A percentile compares a stretch with the other conserved stretches of the same genome.
Evolutionary conservation across 1,139 yeast species (phyloP).

Genomic region (Magnusiomyces sp.): DNA sequence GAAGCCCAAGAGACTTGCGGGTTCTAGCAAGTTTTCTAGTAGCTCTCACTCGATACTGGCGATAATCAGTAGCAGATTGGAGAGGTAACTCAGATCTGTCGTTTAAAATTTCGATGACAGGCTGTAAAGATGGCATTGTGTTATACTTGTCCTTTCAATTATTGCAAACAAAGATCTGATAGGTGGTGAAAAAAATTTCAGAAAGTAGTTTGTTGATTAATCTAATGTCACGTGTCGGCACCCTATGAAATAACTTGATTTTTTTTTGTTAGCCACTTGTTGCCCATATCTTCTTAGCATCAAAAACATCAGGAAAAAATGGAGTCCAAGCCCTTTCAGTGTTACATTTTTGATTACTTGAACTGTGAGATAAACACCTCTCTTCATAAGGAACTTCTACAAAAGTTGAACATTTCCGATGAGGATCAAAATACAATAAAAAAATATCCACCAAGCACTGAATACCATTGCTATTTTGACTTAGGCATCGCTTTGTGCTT

Average conservation of each 20-base stretch:
- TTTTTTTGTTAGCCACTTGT: no score
- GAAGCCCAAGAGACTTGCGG: constrained; percentile 49
- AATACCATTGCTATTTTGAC: constrained; percentile 21
- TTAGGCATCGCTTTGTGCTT: constrained; percentile 21
- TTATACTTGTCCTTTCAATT: constrained; percentile 6
- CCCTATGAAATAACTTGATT: neutral
- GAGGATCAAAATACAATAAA: neutral
- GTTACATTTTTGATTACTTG: neutral
- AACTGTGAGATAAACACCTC: neutral
- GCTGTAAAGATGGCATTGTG: no score
- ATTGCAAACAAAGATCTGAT: neutral
- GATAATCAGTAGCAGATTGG: constrained; percentile 35
- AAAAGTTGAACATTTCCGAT: neutral
- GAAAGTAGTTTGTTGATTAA: no score
- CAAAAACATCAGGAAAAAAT: neutral
- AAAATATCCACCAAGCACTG: constrained; percentile 6
- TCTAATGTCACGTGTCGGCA: no score
- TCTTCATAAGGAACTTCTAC: neutral
- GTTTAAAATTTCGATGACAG: constrained; percentile 23
- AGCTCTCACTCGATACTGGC: constrained; percentile 27
- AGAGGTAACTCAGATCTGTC: constrained; percentile 32
- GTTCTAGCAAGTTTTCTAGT: constrained; percentile 43
- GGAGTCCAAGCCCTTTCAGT: no score
- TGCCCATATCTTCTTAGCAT: no score
- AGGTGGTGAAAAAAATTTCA: neutral